A percentile compares a stretch with the other conserved stretches of the same genome.
These are phyloP conservation scores for Aspergillus udagawae DNA, from an alignment of 2,329 filamentous ascomycete genomes.

Conservation along the genomic window DNA sequence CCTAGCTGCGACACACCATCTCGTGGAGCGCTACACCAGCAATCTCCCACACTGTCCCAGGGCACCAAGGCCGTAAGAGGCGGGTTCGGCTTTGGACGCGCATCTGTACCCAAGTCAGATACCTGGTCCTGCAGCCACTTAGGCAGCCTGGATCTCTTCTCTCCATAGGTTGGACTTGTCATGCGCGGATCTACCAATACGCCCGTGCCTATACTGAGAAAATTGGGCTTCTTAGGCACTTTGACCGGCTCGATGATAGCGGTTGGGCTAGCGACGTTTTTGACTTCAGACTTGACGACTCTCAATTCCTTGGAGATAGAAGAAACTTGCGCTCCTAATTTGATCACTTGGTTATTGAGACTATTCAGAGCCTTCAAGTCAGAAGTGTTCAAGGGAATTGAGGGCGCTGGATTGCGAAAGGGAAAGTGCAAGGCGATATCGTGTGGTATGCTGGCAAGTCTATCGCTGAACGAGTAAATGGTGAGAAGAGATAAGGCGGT, in stretches of 20 bases:
- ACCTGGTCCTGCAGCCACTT: background rate
- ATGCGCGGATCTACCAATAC: conserved; percentile 58
- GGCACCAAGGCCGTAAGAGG: conserved; percentile 56
- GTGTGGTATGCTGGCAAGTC: conserved; percentile 10
- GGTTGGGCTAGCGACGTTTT: conserved; percentile 19
- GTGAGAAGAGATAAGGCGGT: conserved; percentile 10
- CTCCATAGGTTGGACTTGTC: conserved; percentile 55
- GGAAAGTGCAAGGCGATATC: conserved; percentile 14
- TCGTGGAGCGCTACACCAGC: conserved; percentile 69
- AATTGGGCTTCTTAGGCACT: conserved; percentile 59
- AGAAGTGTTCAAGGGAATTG: conserved; percentile 20
- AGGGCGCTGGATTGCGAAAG: conserved; percentile 2
- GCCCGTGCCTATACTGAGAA: conserved; percentile 63
- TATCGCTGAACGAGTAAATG: conserved; percentile 10
- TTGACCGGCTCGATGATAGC: conserved; percentile 14
- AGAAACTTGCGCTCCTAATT: conserved; percentile 27
- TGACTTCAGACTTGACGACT: conserved; percentile 21
- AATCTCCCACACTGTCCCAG: conserved; percentile 80
- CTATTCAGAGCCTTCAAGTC: conserved; percentile 21
- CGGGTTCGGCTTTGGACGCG: conserved; percentile 16
- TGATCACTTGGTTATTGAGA: conserved; percentile 24
- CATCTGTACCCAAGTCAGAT: background rate
- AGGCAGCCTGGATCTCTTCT: background rate
- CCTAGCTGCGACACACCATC: conserved; percentile 41
- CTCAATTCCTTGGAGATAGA: conserved; percentile 28